These are phyloP conservation scores for Pelargonium cotyledonis DNA, from an alignment of 441 rosid species.

Conservation along the genomic window DNA sequence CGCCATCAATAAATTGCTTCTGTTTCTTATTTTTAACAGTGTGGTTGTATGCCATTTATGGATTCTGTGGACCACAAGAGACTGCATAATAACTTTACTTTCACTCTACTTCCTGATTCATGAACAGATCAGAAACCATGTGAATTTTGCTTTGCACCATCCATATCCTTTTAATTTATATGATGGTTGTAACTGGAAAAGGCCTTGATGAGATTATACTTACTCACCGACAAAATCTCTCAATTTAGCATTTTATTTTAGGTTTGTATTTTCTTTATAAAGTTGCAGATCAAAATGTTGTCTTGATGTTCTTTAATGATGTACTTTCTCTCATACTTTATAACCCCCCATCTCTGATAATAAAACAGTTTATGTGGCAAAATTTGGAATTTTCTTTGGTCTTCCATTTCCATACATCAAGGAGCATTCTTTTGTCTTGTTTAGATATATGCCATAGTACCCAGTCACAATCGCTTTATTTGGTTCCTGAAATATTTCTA, in stretches of 20 bases:
- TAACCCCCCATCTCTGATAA: background rate
- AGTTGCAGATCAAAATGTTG: background rate
- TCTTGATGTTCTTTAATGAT: background rate
- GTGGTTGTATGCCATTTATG: slow-evolving; percentile 1
- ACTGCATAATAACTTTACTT: background rate
- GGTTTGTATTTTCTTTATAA: too few relatives aligned
- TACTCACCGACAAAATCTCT: too few relatives aligned
- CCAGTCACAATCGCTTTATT: background rate
- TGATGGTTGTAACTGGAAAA: background rate
- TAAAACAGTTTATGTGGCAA: background rate
- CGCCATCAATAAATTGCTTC: slow-evolving; percentile 9
- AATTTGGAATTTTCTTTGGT: too few relatives aligned
- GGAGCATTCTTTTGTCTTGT: background rate
- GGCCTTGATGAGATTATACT: background rate
- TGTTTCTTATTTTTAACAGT: background rate
- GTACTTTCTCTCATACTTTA: background rate
- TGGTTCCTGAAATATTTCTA: background rate
- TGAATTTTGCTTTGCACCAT: slow-evolving; percentile 3
- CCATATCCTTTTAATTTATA: background rate
- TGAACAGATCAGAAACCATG: slow-evolving; percentile 1
- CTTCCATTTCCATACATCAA: too few relatives aligned
- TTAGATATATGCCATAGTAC: background rate
- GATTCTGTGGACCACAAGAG: slow-evolving; percentile 3
- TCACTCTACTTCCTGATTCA: slow-evolving; percentile 1
- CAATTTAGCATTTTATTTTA: too few relatives aligned